Conservation (phyloP, 75 land plant genomes). For the Adiantum capillusveneris region DNA sequence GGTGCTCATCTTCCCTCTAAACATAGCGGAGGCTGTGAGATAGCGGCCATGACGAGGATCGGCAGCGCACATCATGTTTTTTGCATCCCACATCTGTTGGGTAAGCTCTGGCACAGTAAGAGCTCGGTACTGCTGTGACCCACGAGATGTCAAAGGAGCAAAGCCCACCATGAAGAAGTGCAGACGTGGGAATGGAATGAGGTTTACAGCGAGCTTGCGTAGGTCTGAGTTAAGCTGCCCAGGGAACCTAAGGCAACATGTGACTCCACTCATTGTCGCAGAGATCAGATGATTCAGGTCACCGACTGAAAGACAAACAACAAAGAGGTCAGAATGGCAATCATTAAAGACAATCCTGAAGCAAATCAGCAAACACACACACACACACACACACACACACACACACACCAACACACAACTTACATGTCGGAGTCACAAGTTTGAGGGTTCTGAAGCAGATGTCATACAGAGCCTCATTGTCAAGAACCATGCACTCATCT, state of each 20-base stretch:
- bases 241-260: slow-evolving; percentile 34
- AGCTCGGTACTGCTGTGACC: slow-evolving; percentile 49
- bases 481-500: slow-evolving; percentile 55
- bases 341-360: neutral
- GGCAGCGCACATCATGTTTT: no score
- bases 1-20: no score
- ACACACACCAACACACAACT: no score
- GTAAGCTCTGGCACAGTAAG: no score
- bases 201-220: slow-evolving; percentile 22
- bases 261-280: slow-evolving; percentile 44
- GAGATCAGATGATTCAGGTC: slow-evolving; percentile 39
- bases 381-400: no score
- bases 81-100: no score
- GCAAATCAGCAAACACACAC: neutral
- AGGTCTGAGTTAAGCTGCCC: slow-evolving; percentile 27
- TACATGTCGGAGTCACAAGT: slow-evolving; percentile 63
- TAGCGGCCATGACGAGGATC: no score
- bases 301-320: slow-evolving; percentile 23
- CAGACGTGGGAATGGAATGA: slow-evolving; percentile 30
- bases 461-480: no score
- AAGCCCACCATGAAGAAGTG: no score
- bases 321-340: neutral
- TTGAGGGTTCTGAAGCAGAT: slow-evolving; percentile 60
- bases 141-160: slow-evolving; percentile 40
- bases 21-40: no score